Percentiles rank a stretch among this genome's conserved stretches.
phyloP scores from a whole-genome alignment of 345 rosid species.

The Iberis pinnata region DNA sequence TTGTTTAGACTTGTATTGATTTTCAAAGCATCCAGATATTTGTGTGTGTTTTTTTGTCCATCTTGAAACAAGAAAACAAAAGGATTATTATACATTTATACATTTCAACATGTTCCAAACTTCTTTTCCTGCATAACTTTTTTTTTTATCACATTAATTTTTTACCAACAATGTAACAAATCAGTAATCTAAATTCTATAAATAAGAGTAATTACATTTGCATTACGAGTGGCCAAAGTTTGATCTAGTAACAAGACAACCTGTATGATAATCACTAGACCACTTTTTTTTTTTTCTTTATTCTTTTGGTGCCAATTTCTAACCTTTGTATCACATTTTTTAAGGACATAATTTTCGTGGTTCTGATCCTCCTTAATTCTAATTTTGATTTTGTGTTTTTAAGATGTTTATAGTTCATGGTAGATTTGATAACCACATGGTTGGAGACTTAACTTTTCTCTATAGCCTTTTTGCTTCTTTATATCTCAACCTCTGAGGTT shows the following conservation, averaged over 20 bases:
- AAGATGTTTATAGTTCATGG: slow-evolving; percentile 12
- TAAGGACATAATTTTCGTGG: too few relatives aligned
- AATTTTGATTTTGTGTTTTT: neutral
- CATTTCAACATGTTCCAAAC: slow-evolving; percentile 1
- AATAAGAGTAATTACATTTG: too few relatives aligned
- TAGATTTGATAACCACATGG: slow-evolving; percentile 12
- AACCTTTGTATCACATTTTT: too few relatives aligned
- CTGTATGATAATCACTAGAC: too few relatives aligned
- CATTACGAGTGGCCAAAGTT: too few relatives aligned
- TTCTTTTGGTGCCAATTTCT: too few relatives aligned
- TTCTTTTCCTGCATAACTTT: neutral
- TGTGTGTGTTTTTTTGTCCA: slow-evolving; percentile 23
- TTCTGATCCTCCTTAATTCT: neutral
- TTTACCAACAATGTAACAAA: too few relatives aligned
- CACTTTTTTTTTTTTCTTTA: too few relatives aligned
- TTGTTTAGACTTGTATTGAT: slow-evolving; percentile 26
- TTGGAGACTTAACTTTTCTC: neutral
- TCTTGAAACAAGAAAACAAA: slow-evolving; percentile 18
- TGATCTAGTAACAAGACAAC: too few relatives aligned
- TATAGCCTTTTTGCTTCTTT: neutral
- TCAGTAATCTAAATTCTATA: too few relatives aligned
- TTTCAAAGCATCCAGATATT: slow-evolving; percentile 16
- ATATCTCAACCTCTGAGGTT: slow-evolving; percentile 1
- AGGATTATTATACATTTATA: slow-evolving; percentile 12
- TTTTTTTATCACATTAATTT: too few relatives aligned